A percentile compares a stretch with the other conserved stretches of the same genome.
Conservation (phyloP, 2,329 filamentous ascomycete genomes). For the Xylariaceae sp. region DNA sequence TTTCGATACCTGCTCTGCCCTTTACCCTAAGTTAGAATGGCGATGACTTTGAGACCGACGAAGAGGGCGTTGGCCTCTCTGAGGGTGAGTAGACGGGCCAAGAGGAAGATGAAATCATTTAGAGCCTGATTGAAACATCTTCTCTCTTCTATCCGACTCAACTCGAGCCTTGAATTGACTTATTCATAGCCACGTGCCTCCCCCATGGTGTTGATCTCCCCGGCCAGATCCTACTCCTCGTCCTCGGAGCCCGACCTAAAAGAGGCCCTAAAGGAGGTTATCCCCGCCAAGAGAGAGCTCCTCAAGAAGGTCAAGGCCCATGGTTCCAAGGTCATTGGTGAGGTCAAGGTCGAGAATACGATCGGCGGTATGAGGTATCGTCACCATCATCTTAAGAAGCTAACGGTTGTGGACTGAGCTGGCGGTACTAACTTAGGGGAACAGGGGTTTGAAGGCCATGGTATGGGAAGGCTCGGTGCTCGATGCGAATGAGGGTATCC, state of each 20-base stretch:
- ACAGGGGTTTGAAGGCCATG: slow-evolving; percentile 86
- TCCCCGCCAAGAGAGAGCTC: slow-evolving; percentile 91
- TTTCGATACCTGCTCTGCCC: not conserved
- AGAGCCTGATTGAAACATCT: too few relatives aligned
- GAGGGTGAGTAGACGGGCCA: slow-evolving; percentile 52
- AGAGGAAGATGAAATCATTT: not conserved
- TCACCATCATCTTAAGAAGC: not conserved
- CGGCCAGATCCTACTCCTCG: slow-evolving; percentile 67
- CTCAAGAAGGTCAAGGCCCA: slow-evolving; percentile 92
- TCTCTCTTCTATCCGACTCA: slow-evolving; percentile 1
- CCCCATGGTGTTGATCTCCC: slow-evolving; percentile 33
- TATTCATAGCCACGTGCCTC: slow-evolving; percentile 33
- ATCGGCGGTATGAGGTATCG: slow-evolving; percentile 84
- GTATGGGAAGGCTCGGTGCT: slow-evolving; percentile 98
- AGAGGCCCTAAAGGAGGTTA: slow-evolving; percentile 76
- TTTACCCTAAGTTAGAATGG: slow-evolving; percentile 50
- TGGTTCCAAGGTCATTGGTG: slow-evolving; percentile 79
- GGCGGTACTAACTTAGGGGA: slow-evolving; percentile 26
- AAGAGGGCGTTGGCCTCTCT: slow-evolving; percentile 65
- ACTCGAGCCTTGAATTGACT: not conserved
- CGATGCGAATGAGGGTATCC: slow-evolving; percentile 94
- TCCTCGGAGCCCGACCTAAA: slow-evolving; percentile 87
- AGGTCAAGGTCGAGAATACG: slow-evolving; percentile 91
- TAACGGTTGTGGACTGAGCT: slow-evolving; percentile 33
- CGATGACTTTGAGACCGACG: slow-evolving; percentile 64